Evolutionary conservation across 2,329 filamentous ascomycete genomes (phyloP).

Genomic region (Emergomyces africanus): DNA sequence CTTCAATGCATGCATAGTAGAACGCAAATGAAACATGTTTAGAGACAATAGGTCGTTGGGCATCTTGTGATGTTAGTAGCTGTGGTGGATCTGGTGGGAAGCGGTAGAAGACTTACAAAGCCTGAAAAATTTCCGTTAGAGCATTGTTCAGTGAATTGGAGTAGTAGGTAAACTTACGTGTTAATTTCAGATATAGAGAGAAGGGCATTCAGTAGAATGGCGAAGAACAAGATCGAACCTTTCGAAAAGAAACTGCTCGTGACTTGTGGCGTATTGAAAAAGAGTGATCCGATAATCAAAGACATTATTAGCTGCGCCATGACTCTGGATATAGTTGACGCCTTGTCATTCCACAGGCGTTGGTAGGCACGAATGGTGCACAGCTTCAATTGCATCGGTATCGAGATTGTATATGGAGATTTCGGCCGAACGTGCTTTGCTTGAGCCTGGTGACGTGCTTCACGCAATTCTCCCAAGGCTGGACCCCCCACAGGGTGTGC

Average conservation of each 20-base stretch:
- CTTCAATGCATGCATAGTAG: conserved; percentile 81
- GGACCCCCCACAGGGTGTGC: conserved; percentile 22
- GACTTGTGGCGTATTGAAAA: conserved; percentile 43
- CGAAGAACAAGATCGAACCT: conserved; percentile 72
- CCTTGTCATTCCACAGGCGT: conserved; percentile 62
- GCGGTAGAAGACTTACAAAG: conserved; percentile 10
- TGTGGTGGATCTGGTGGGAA: not conserved
- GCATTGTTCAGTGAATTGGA: not conserved
- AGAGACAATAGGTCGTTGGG: conserved; percentile 83
- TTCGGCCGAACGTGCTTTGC: conserved; percentile 26
- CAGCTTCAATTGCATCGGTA: conserved; percentile 61
- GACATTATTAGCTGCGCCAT: conserved; percentile 59
- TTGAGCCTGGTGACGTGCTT: conserved; percentile 21
- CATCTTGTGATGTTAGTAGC: conserved; percentile 49
- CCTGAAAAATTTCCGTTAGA: conserved; percentile 7
- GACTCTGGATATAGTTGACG: conserved; percentile 54
- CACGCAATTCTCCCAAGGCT: conserved; percentile 19
- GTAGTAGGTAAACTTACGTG: conserved; percentile 6
- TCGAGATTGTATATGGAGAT: conserved; percentile 65
- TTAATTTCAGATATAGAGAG: conserved; percentile 62
- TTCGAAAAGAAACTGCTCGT: conserved; percentile 65
- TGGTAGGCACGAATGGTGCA: conserved; percentile 71
- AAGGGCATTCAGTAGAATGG: conserved; percentile 54
- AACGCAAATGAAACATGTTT: conserved; percentile 81
- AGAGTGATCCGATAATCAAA: conserved; percentile 56